Base-by-base conservation (phyloP, 2,329 filamentous ascomycete genomes). In the Alternaria sp. region DNA sequence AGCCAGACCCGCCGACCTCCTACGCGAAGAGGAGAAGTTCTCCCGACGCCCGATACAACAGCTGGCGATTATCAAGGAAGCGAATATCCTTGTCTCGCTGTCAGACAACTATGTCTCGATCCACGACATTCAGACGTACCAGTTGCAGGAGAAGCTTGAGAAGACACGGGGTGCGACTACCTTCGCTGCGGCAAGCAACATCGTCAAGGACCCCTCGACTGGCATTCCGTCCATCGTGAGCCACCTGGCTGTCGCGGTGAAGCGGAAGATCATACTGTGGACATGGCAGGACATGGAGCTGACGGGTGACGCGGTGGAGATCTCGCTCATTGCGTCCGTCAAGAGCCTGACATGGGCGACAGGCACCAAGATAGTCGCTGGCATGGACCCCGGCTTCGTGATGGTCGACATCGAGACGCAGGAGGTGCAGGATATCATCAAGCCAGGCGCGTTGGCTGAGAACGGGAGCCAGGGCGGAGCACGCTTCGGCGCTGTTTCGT, bases 231-330 rank as follows among this genome's bases (percentile, higher is more conserved):
- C 95, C 70, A 96, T 99, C 59, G 94, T 98, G 68, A 97, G 93
- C 59, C 87, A 93, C 40, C 84, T 99, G 55, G 96, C 93, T 7
- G 95, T 99, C 11, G 93, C 93, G 5, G 93, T 97, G 32, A 98
- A 98, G 85, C 86, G 96, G 74, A 92, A 92, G 73, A 85, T 99
- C 56, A 80, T 98, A 64, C 82, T 97, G 59, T 99, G 96, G 94
- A 92, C 90, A 74, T 99, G 96, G 96, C 91, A 96, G 73, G 94
- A 97, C 78, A 96, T 93, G 84, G 96, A 98, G 82, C 85, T 97
- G 45, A 87, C 87, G 51, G 85, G 87, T 4, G 89, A 96, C 32
- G 88, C 90, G 0, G 84, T 84, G 26, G 96, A 98, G 81, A 88
- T 97, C 40, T 88, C 89, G 1, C 85, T 98, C 47, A 85, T 93